Base-by-base conservation (phyloP, 768 basidiomycete genomes). In the Sarcodon aspratus region DNA sequence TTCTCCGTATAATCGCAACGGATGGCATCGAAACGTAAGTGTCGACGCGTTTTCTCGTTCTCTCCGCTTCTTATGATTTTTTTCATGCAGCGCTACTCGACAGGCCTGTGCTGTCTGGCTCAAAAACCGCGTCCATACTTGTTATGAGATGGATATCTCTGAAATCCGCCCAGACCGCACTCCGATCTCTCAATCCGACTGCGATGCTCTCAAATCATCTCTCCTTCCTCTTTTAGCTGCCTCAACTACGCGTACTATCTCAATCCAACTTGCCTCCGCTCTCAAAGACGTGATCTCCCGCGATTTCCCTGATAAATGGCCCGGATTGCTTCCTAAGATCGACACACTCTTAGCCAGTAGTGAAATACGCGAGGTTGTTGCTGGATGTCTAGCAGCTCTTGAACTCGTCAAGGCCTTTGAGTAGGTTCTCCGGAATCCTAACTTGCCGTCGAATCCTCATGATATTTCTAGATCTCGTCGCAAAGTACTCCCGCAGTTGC, bases 71-170 rank as follows among this genome's bases (percentile, higher is more conserved):
- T 53, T 46, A 57, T 40, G 37, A 37, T 49, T 48, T 48, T 17
- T 45, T 11, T 15, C 43, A 6, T 45, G 27, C 62, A 90, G 86
- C 50, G 74, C 86, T 21, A 88, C 84, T 48, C 85, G 89, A 36
- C 88, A 92, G 58, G 84, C 91, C 0, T 82, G 85, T 55, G 75
- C 84, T 11, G 86, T 95, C 17, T 95, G 84, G 76, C 72, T 94
- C 58, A 95, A 95, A 67, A 95, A 95, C 63, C 84, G 92, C 57
- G 79, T 94, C 51, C 74, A 77, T 49, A 70, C 72, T 6, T 73
- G 73, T 15, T 94, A 91, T 61, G 62, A 71, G 52, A 57, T 78
- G 57, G 77, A 80, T 50, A 55, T 64, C 44, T 53, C 60, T 33
- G 50, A 49, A 32, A 62, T 73, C 46, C 76, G 79, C 32, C 70